Conservation (phyloP, 768 basidiomycete genomes). For the Rubroboletus satanas region DNA sequence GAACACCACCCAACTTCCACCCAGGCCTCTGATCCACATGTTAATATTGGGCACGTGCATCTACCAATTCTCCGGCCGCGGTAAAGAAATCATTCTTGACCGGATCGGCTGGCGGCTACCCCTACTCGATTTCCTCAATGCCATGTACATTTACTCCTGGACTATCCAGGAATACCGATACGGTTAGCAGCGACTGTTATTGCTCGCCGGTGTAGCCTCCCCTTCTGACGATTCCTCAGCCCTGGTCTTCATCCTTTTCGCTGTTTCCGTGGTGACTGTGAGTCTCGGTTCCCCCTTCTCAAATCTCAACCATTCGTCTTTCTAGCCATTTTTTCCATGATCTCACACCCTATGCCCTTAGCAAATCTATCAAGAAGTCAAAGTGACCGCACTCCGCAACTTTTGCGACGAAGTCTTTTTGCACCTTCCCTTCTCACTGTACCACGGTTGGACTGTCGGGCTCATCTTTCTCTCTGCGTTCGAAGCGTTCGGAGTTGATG, state of each 20-base stretch:
- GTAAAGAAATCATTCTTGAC: slow-evolving; percentile 56
- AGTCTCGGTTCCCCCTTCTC: not conserved
- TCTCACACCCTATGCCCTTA: slow-evolving; percentile 10
- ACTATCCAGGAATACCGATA: slow-evolving; percentile 46
- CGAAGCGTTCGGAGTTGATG: slow-evolving; percentile 59
- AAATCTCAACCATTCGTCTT: no score
- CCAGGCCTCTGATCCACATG: slow-evolving; percentile 59
- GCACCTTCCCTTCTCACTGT: slow-evolving; percentile 72
- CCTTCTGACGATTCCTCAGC: slow-evolving; percentile 25
- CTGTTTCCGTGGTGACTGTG: slow-evolving; percentile 51
- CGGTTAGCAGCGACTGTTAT: slow-evolving; percentile 25
- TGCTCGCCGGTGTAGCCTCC: not conserved
- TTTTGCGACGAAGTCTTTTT: slow-evolving; percentile 58
- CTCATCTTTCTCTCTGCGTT: slow-evolving; percentile 54
- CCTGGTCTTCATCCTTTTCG: slow-evolving; percentile 40
- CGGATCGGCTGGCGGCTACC: slow-evolving; percentile 66
- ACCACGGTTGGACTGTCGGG: slow-evolving; percentile 58
- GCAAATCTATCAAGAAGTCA: slow-evolving; percentile 67
- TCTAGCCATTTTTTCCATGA: no score
- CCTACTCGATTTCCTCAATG: slow-evolving; percentile 59
- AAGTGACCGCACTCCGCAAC: slow-evolving; percentile 48
- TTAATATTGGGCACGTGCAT: slow-evolving; percentile 62
- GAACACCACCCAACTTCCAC: not conserved
- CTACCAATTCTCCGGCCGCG: slow-evolving; percentile 53
- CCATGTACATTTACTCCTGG: slow-evolving; percentile 63